Base-by-base conservation (phyloP, 139 green algal genomes). In the Eudorina sp. region DNA sequence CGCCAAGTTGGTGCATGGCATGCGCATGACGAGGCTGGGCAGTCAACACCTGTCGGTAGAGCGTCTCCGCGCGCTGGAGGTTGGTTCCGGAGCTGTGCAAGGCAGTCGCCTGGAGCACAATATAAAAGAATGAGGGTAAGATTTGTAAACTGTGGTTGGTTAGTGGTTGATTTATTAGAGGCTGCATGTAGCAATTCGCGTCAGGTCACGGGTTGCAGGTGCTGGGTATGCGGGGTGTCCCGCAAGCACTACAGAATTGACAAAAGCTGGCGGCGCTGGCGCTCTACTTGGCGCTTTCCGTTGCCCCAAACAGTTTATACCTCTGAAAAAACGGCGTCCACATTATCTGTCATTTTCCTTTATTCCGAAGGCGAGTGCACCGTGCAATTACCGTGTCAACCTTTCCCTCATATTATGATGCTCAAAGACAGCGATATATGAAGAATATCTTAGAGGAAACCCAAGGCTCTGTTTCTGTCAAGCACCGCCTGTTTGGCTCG, bases 1-100 rank as follows among this genome's bases (percentile, higher is more conserved):
- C 86, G 19, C 90, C 90, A 5, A 93, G 86, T 41, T 78, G 66
- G 53, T 93, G 90, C 36, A 85, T 31, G 0, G 86, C 86, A 13
- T 91, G 53, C 6, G 76, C 83, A 53, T 92, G 83, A 7, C 66
- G 68, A n/a, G 89, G 83, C 4, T 92, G 31, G 23, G 34, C 81
- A 3, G 62, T 31, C 45, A 87, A 45, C 9, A 87, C 62, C 19
- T 23, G 5, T 3, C 60, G 80, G 80, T 86, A 86, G 11, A 86
- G 60, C 11, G 34, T 1, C 80, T 86, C 80, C 29, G 60, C 80
- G 7, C 55, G 80, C 1, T 43, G 27, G 0, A 86, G 60, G 21
- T 85, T 40, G 16, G 55, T 4, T 21, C 78, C 55, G 55, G 78
- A 74, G 78, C 55, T 74, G 78, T 85, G 78, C 27, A 85, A 55